Base-by-base conservation (phyloP, 768 basidiomycete species). In the Boletus sp. region DNA sequence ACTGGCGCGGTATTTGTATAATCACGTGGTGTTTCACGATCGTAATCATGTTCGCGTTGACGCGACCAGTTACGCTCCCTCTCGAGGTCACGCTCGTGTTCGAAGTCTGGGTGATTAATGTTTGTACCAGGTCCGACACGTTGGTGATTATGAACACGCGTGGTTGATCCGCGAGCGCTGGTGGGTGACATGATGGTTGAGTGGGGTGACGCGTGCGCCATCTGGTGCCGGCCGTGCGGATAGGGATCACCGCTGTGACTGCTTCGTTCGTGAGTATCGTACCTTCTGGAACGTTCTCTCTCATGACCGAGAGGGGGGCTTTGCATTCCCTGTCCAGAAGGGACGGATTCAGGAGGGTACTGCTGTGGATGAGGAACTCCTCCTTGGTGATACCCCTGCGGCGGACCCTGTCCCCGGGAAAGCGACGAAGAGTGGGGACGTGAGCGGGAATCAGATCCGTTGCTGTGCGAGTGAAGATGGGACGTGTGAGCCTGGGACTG, bases 101-200 rank as follows among this genome's bases (percentile, higher is more conserved):
- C 71, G 45, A 64, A 59, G 39, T 74, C 75, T 37, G 71, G 67
- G 60, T 71, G 67, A 64, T 78, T 80, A 47, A 86, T 76, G 62
- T 79, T 83, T 28, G 83, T 76, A 4, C 78, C 85, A 40, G 86
- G 85, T 7, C 85, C 86, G 63, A 85, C 66, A 53, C 85, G 84
- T 69, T 87, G 87, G 71, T 89, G 87, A 57, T 77, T 77, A 68
- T 89, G 89, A 47, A 78, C 69, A 64, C 80, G 79, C 58, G 72
- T 59, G 52, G 75, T 67, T 58, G 67, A 68, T 65, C 70, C 68
- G 63, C 73, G 71, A 59, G 67, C 55, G 48, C 61, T 64, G n/a
- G 73, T 70, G 32, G 78, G 74, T 47, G 71, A 71, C 58, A 70
- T 44, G 57, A 72, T 49, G 48, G 75, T 69, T 5, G 73, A 68